Base-by-base conservation (phyloP, 2,329 filamentous ascomycete species). In the Colletotrichum somersetense region DNA sequence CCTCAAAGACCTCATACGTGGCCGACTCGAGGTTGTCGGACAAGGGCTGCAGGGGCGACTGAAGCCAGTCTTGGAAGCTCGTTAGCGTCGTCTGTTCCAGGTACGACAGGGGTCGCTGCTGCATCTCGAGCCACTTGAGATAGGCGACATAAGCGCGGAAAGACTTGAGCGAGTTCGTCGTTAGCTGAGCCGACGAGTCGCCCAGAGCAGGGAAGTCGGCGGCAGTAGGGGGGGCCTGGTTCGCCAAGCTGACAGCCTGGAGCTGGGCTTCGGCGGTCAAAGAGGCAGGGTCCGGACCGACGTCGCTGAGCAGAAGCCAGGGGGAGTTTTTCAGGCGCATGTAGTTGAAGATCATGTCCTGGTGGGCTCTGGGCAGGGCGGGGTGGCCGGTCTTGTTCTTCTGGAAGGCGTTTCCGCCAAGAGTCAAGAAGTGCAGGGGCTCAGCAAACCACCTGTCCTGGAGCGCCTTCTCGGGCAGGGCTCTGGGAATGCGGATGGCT, bases 1-100 rank as follows among this genome's bases (percentile, higher is more conserved):
- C 97, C 81, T 99, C 96, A 78, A 99, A 99, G 2, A 98, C 96
- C 80, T 99, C 96, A 81, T 99, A 99, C 0, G 96, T 99, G 53
- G 97, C 93, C 58, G 95, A 97, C 80, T 99, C 97, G 18, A 99
- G 87, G 77, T 99, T 99, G 81, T 99, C 96, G 0, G 96, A 96
- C 18, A 99, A 87, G 0, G 96, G 96, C 80, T 99, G 97, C 52
- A 99, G 86, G 2, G 96, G 96, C 2, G 95, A 95, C 81, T 99
- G 96, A 14, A 99, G 87, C 87, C 96, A 99, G 81, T 99, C 96
- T 78, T 99, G 97, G 89, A 91, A 88, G 76, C 84, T 88, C 5
- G 84, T 86, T 68, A 91, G 79, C 1, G 86, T 87, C 2, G 83
- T 80, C 20, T 84, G 84, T 77, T 91, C 88, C 5, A 89, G 81